These are phyloP conservation scores for Ogataea philodendri DNA, from an alignment of 805 yeast genomes.

Conservation along the genomic window DNA sequence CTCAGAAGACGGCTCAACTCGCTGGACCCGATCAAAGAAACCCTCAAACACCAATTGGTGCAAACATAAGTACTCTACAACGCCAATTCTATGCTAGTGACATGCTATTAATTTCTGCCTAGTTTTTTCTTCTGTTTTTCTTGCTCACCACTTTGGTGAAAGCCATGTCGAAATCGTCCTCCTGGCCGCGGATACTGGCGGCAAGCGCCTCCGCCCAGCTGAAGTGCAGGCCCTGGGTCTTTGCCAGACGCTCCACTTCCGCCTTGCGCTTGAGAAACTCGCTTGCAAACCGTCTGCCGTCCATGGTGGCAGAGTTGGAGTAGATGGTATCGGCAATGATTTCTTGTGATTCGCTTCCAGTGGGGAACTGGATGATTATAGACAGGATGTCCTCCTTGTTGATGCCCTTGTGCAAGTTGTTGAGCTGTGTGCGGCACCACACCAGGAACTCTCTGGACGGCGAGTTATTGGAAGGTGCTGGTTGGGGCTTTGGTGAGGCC, in stretches of 20 bases:
- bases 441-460: conserved; percentile 60
- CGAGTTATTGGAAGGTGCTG: conserved; percentile 23
- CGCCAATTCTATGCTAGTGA: conserved; percentile 13
- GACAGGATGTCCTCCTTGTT: conserved; percentile 75
- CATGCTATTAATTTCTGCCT: conserved; percentile 10
- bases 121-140: conserved; percentile 49
- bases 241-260: conserved; percentile 60
- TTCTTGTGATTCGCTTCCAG: conserved; percentile 69
- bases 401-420: conserved; percentile 69
- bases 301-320: conserved; percentile 84
- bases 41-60: conserved; percentile 34
- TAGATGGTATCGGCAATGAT: conserved; percentile 91
- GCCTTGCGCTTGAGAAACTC: conserved; percentile 82
- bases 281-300: conserved; percentile 89
- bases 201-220: conserved; percentile 69
- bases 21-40: conserved; percentile 43
- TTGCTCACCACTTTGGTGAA: conserved; percentile 57
- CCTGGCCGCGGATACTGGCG: conserved; percentile 23
- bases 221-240: conserved; percentile 40
- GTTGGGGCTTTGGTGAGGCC: conserved; percentile 5
- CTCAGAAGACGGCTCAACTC: conserved; percentile 67
- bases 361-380: conserved; percentile 77
- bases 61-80: too few species aligned
- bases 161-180: conserved; percentile 53
- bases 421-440: conserved; percentile 71